Evolutionary conservation across 306 rosid genomes (phyloP).

Genomic region (Dryas alaskensis): DNA sequence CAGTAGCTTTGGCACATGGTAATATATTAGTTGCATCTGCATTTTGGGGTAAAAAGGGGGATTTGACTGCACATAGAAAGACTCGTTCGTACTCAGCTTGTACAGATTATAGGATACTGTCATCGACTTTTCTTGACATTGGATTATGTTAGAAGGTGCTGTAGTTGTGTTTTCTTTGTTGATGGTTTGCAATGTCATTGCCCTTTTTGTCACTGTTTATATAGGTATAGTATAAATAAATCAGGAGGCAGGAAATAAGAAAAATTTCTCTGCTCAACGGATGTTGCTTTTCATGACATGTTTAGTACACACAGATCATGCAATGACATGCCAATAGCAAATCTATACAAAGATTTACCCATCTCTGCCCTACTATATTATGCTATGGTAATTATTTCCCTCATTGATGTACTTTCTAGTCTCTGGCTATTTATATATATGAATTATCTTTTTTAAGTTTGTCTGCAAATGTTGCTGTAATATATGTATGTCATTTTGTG

Average conservation of each 20-base stretch:
- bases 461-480: background rate
- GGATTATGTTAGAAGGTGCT: conserved; percentile 34
- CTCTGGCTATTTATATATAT: conserved; percentile 7
- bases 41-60: conserved; percentile 31
- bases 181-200: conserved; percentile 42
- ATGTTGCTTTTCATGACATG: conserved; percentile 23
- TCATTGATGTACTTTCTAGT: background rate
- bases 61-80: conserved; percentile 53
- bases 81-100: conserved; percentile 39
- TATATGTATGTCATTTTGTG: too few species aligned
- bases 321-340: conserved; percentile 28
- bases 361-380: background rate
- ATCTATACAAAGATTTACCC: conserved; percentile 13
- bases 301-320: conserved; percentile 26
- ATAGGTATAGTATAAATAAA: conserved; percentile 48
- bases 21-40: conserved; percentile 29
- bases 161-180: conserved; percentile 32
- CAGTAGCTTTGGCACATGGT: conserved; percentile 77
- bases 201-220: conserved; percentile 35
- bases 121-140: conserved; percentile 15
- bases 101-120: conserved; percentile 59
- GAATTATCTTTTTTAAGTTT: background rate
- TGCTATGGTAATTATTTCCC: background rate
- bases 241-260: conserved; percentile 30
- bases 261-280: conserved; percentile 28